Evolutionary conservation across 345 rosid genomes (phyloP), one percentile per base, ranked within the genome.

Genomic region (Camelina neglecta): DNA sequence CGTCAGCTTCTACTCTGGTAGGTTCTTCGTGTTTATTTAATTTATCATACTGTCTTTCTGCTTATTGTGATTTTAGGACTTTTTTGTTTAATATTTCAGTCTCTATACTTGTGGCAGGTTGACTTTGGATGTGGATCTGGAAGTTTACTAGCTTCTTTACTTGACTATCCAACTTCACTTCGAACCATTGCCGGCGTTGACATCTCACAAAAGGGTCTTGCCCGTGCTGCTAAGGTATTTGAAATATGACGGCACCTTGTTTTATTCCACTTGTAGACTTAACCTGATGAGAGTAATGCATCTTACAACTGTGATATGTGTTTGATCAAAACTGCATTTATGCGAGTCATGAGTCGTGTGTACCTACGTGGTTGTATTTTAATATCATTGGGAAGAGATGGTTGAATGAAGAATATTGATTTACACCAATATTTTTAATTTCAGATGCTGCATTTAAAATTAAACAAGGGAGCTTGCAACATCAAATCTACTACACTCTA

Each of bases 101-200:
- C 16, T 67, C n/a, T 33, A 6, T 51, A 76, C 24, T 60, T 73
- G 47, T 63, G 72, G 70, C 75, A 90, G 97, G 88, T 84, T 83
- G 98, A 94, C 78, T 90, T 90, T 83, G 98, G 98, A 53, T 94
- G 97, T 65, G 93, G 96, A 64, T 86, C 98, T 44, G 98, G 98
- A 77, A 92, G 98, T 81, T 84, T 92, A 69, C 74, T 92, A 81
- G 88, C 90, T 62, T 89, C 97, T 63, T 75, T 94, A 57, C 81
- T 94, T 79, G 92, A 92, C 76, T 85, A 85, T 80, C 84, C 90
- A 50, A 89, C 89, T 49, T 75, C 96, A 18, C 83, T 94, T 73
- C 82, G 86, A 80, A 85, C 81, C 79, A 79, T 90, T 69, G 87
- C 80, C 13, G 97, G 98, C 10, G 89, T 92, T 72, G 98, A 92